These are phyloP conservation scores for Debaryomycetaceae sp. DNA, from an alignment of 1,139 yeast genomes.

Conservation along the genomic window DNA sequence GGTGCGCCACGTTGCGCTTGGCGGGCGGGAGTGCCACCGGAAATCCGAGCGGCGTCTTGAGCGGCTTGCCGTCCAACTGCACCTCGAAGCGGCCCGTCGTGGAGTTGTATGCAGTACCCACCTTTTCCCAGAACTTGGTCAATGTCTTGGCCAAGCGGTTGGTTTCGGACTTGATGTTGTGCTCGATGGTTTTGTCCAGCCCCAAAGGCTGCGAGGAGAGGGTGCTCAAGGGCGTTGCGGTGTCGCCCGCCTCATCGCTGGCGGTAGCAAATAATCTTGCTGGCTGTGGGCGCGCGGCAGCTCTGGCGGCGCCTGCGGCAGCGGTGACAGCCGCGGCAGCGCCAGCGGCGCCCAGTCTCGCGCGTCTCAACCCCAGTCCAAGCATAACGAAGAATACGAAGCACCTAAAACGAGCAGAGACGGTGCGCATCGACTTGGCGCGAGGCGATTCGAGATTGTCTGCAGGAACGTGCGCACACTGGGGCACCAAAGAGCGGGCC, in stretches of 20 bases:
- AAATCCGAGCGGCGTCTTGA: conserved; percentile 83
- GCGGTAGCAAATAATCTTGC: no score
- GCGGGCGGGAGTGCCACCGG: conserved; percentile 58
- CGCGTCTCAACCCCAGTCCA: no score
- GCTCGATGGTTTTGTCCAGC: conserved; percentile 43
- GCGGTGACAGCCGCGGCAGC: no score
- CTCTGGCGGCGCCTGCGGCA: no score
- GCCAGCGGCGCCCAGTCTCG: no score
- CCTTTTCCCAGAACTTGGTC: conserved; percentile 82
- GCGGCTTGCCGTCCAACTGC: conserved; percentile 67
- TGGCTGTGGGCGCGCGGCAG: no score
- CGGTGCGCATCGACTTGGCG: no score
- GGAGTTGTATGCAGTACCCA: conserved; percentile 39
- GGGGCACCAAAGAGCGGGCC: neutral
- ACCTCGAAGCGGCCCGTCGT: conserved; percentile 40
- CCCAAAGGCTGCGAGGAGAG: conserved; percentile 22
- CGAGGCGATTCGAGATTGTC: no score
- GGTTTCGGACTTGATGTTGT: conserved; percentile 56
- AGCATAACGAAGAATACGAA: no score
- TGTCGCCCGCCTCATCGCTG: neutral
- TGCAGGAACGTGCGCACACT: no score
- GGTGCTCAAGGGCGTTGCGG: neutral
- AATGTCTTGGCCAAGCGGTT: conserved; percentile 69
- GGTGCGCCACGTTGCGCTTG: conserved; percentile 62
- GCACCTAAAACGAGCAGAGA: no score